A percentile compares a stretch with the other conserved stretches of the same genome.
Evolutionary conservation across 305 asterid genomes (phyloP).

Genomic region (Solanum hybrid): DNA sequence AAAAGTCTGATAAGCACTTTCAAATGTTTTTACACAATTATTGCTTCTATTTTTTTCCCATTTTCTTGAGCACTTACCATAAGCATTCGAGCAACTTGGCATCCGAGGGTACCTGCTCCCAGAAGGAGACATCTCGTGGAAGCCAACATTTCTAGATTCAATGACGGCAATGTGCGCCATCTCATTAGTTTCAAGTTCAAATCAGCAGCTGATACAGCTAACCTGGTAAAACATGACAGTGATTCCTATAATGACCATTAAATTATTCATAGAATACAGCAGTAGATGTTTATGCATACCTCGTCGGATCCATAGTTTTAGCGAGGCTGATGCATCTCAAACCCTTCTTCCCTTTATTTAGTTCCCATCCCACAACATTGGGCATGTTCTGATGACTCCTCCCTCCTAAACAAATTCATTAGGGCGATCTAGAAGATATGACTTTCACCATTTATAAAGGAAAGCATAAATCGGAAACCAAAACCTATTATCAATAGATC

Average conservation of each 20-base stretch:
- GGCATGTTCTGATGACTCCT: slow-evolving; percentile 41
- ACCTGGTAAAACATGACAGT: slow-evolving; percentile 36
- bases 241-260: slow-evolving; percentile 6
- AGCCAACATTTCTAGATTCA: slow-evolving; percentile 57
- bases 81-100: slow-evolving; percentile 94
- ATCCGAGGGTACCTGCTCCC: slow-evolving; percentile 97
- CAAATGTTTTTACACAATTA: not conserved
- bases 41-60: not conserved
- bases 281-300: slow-evolving; percentile 32
- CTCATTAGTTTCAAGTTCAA: slow-evolving; percentile 91
- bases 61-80: slow-evolving; percentile 47
- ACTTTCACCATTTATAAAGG: slow-evolving; percentile 1
- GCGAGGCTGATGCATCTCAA: slow-evolving; percentile 75
- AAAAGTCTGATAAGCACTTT: not conserved
- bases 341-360: slow-evolving; percentile 43
- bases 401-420: slow-evolving; percentile 29
- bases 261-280: not conserved
- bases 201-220: slow-evolving; percentile 86
- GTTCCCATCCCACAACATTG: slow-evolving; percentile 80
- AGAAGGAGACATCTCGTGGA: slow-evolving; percentile 67
- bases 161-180: slow-evolving; percentile 88
- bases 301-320: slow-evolving; percentile 77
- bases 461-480: slow-evolving; percentile 7
- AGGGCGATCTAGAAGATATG: not conserved
- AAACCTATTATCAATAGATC: slow-evolving; percentile 4